phyloP scores from a whole-genome alignment of 495 filamentous ascomycete genomes.

The Xanthoparmelia taractica region DNA sequence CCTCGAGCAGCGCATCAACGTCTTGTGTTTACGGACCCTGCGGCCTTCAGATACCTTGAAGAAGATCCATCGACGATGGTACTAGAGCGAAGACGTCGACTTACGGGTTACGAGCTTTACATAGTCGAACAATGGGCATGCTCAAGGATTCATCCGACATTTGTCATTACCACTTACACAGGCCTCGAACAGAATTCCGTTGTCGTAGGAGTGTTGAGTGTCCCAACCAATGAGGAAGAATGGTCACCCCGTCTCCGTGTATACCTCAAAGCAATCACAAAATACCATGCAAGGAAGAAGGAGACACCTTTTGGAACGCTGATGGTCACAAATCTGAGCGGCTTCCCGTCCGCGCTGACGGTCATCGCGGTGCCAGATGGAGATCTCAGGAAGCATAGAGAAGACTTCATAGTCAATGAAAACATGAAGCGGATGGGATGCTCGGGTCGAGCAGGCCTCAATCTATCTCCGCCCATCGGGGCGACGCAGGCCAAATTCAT shows the following conservation, averaged over 20 bases:
- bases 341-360: constrained; percentile 81
- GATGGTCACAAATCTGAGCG: constrained; percentile 88
- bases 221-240: constrained; percentile 68
- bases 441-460: constrained; percentile 79
- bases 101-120: constrained; percentile 87
- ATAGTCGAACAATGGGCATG: constrained; percentile 98
- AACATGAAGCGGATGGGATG: constrained; percentile 88
- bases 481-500: constrained; percentile 88
- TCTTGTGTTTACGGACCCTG: constrained; percentile 64
- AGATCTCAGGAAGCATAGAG: constrained; percentile 69
- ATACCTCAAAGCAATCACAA: constrained; percentile 79
- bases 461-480: constrained; percentile 61
- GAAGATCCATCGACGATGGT: constrained; percentile 73
- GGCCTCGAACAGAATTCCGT: constrained; percentile 74
- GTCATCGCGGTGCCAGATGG: constrained; percentile 85
- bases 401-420: constrained; percentile 90
- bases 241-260: constrained; percentile 74
- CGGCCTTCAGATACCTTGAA: constrained; percentile 80
- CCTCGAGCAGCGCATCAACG: constrained; percentile 35
- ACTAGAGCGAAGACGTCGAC: constrained; percentile 55
- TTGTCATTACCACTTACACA: constrained; percentile 89
- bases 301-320: constrained; percentile 77
- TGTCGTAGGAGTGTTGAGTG: constrained; percentile 70
- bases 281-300: constrained; percentile 71
- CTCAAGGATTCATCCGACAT: constrained; percentile 80